Conservation (phyloP, 2,329 filamentous ascomycete species). For the Exserohilum rostratum region DNA sequence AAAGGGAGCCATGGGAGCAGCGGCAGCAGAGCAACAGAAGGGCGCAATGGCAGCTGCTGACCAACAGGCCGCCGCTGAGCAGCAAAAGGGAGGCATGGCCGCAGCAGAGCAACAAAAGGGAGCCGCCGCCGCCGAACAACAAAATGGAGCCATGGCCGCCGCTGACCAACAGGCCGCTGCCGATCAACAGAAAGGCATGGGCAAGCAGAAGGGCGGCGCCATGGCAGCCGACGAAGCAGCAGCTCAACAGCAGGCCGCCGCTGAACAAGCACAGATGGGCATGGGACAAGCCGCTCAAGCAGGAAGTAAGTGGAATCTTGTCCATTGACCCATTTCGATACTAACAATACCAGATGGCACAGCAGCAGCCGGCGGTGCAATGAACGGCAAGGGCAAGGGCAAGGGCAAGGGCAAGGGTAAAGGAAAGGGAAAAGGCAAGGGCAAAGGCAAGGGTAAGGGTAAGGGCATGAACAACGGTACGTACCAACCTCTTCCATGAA, state of each 20-base stretch:
- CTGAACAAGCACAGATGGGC: conserved; percentile 7
- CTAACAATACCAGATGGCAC: conserved; percentile 16
- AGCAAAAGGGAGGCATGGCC: conserved; percentile 1
- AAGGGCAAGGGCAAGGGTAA: conserved; percentile 20
- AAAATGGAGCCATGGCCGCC: too few species aligned
- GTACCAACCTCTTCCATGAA: conserved; percentile 8
- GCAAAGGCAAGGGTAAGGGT: conserved; percentile 11
- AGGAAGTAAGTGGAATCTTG: conserved; percentile 14
- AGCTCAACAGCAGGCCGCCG: conserved; percentile 8
- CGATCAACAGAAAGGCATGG: neutral
- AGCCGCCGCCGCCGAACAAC: too few species aligned
- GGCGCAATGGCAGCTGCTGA: neutral
- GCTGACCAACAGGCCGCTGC: neutral
- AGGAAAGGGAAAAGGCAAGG: conserved; percentile 13
- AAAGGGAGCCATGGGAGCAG: conserved; percentile 1
- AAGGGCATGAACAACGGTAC: conserved; percentile 7
- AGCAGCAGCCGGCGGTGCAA: conserved; percentile 4
- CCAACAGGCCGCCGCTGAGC: neutral
- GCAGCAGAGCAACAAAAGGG: neutral
- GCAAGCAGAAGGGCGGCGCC: neutral
- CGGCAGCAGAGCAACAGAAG: conserved; percentile 1
- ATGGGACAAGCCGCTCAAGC: conserved; percentile 13
- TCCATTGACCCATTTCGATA: neutral
- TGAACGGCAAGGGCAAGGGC: too few species aligned
- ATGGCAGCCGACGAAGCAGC: conserved; percentile 4